These are phyloP conservation scores for Populus hybrid DNA, from an alignment of 441 rosid genomes.

Conservation along the genomic window DNA sequence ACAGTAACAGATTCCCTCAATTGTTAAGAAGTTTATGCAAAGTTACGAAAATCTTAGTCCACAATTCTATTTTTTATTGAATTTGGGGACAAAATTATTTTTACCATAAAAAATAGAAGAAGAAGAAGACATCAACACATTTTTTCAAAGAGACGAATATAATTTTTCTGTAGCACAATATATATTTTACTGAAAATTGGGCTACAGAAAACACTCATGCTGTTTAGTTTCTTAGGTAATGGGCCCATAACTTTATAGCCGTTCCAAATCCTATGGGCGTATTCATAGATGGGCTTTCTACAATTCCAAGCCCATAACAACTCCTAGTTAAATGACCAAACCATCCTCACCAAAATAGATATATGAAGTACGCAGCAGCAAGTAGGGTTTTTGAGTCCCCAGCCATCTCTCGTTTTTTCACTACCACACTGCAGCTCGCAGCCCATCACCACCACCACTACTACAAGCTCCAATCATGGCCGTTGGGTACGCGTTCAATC, in stretches of 20 bases:
- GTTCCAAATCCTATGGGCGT: background rate
- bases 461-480: conserved; percentile 48
- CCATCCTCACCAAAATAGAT: background rate
- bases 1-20: conserved; percentile 55
- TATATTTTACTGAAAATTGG: no score
- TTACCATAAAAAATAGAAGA: no score
- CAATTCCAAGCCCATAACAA: background rate
- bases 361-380: background rate
- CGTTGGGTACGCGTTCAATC: conserved; percentile 52
- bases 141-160: no score
- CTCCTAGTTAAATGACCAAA: background rate
- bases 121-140: no score
- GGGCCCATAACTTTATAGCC: background rate
- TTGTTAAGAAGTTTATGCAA: no score
- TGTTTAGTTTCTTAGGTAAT: no score
- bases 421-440: conserved; percentile 1
- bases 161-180: background rate
- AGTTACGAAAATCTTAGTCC: no score
- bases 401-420: background rate
- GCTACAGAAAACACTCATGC: no score
- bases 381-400: background rate
- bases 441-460: conserved; percentile 7
- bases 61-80: no score
- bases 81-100: accelerated
- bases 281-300: background rate